Base-by-base conservation (phyloP, 2,329 filamentous ascomycete genomes). In the Hypoxylon sp. region DNA sequence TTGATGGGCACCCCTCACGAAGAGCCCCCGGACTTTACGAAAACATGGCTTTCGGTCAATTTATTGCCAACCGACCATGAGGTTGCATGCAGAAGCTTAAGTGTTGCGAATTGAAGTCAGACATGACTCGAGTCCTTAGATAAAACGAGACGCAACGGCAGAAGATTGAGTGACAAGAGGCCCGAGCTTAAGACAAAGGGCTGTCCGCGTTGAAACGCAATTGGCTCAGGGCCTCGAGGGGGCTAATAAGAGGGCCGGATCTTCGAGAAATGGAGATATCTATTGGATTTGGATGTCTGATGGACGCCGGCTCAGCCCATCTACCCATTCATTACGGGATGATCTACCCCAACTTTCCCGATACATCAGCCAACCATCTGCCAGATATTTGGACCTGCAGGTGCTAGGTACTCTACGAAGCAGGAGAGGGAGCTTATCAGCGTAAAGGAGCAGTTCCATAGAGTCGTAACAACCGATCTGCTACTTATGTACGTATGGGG, bases 41-140 rank as follows among this genome's bases (percentile, higher is more conserved):
- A 58, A 65, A 63, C 53, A 53, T 65, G 56, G 53, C 22, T 37
- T 56, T 34, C 43, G 44, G n/a, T 57, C 50, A 59, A 61, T 64
- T 56, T 58, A 65, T 50, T 34, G 34, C n/a, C 59, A 49, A 54
- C 22, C 28, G 26, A 55, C 50, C 37, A 64, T 59, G 60, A 13
- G 57, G 67, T 66, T 65, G 32, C 65, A 68, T 66, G 65, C 65
- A 68, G 60, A 69, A 68, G 65, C 65, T 69, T 68, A 65, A 64
- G 62, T 56, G 30, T 49, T 46, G 49, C 52, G 51, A 64, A 59
- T 54, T 50, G 13, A 62, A 56, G 59, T 54, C 46, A 46, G 59
- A 46, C 50, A 44, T 59, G 49, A 67, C 56, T 65, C 51, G 57
- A 48, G 22, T 26, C 15, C 44, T 55, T 37, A 24, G 6, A n/a